Evolutionary conservation across 257 asterid genomes (phyloP).

Genomic region (Salvia splendens): DNA sequence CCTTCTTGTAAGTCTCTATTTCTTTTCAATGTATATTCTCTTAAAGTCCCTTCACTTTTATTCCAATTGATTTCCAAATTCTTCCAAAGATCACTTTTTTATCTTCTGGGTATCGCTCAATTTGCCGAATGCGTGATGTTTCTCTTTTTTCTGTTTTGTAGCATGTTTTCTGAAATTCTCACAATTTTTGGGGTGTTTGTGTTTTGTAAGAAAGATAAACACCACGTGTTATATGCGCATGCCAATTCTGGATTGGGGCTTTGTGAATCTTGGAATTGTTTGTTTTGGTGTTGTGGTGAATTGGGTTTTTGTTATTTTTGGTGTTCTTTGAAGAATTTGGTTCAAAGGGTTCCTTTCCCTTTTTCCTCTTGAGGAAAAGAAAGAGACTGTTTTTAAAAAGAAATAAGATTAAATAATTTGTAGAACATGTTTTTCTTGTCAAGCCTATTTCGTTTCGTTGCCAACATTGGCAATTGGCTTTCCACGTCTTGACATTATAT

Average conservation of each 20-base stretch:
- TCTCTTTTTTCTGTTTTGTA: constrained; percentile 15
- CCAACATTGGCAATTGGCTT: background rate
- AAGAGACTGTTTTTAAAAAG: background rate
- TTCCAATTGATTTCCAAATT: constrained; percentile 27
- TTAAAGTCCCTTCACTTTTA: constrained; percentile 41
- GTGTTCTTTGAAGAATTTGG: constrained; percentile 14
- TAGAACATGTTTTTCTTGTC: constrained; percentile 1
- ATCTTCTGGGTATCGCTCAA: constrained; percentile 39
- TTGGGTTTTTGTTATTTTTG: constrained; percentile 32
- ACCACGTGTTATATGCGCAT: constrained; percentile 35
- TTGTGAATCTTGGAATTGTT: constrained; percentile 37
- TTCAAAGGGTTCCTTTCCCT: constrained; percentile 12
- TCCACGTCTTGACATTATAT: constrained; percentile 28
- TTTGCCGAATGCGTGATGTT: constrained; percentile 20
- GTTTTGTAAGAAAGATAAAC: constrained; percentile 31
- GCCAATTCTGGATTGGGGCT: constrained; percentile 24
- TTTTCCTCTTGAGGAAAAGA: constrained; percentile 31
- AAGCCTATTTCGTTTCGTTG: constrained; percentile 6
- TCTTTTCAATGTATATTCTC: constrained; percentile 46
- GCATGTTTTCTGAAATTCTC: constrained; percentile 41
- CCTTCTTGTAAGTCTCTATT: constrained; percentile 82
- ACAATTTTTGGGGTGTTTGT: constrained; percentile 22
- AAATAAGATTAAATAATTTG: no score
- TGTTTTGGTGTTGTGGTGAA: constrained; percentile 22
- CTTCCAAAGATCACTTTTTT: constrained; percentile 43